phyloP scores from a whole-genome alignment of 164 flowering plant genomes.

The Nymphaea colorata region DNA sequence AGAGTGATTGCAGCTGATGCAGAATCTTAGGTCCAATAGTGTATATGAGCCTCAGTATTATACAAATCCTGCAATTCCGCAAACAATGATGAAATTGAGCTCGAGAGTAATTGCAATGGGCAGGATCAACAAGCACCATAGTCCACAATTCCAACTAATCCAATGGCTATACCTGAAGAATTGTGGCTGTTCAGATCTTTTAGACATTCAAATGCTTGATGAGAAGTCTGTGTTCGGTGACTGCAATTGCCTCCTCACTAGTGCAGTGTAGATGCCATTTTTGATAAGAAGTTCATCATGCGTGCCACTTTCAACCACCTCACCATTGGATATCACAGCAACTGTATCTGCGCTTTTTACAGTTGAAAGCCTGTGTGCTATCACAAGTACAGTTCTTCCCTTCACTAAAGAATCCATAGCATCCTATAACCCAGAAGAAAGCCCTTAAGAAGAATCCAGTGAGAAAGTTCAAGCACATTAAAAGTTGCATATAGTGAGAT shows the following conservation, averaged over 20 bases:
- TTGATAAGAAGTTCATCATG: constrained; percentile 75
- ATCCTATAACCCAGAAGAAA: constrained; percentile 35
- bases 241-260: constrained; percentile 86
- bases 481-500: no score
- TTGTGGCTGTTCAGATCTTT: no score
- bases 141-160: background rate
- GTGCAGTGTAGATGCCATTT: constrained; percentile 80
- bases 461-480: no score
- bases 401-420: constrained; percentile 97
- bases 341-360: constrained; percentile 88
- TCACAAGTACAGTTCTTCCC: constrained; percentile 95
- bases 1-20: no score
- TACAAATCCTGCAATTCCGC: background rate
- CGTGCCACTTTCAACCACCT: constrained; percentile 81
- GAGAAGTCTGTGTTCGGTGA: constrained; percentile 28
- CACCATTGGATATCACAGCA: constrained; percentile 88
- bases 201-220: no score
- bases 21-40: no score
- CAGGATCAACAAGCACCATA: background rate
- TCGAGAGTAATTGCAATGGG: background rate
- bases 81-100: background rate
- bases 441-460: no score
- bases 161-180: background rate
- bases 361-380: constrained; percentile 95
- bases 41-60: background rate